These are phyloP conservation scores for Penicillium lividum DNA, from an alignment of 495 filamentous ascomycete species.

Conservation along the genomic window DNA sequence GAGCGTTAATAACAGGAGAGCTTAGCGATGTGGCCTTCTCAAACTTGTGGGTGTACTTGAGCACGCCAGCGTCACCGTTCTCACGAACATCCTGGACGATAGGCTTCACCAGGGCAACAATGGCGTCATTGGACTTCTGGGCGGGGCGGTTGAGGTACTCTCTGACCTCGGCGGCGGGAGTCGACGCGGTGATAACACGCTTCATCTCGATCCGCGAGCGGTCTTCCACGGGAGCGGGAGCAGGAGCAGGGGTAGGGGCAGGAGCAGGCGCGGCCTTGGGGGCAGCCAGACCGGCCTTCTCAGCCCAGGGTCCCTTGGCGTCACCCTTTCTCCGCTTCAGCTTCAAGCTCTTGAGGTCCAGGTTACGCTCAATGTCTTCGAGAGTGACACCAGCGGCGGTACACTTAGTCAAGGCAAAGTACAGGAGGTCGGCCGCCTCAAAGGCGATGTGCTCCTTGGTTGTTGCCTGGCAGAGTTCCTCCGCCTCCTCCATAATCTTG, in stretches of 20 bases:
- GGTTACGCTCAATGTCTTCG: constrained; percentile 83
- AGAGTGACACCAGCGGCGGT: constrained; percentile 78
- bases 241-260: constrained; percentile 42
- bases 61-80: constrained; percentile 80
- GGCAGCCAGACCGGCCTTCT: constrained; percentile 68
- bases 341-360: constrained; percentile 93
- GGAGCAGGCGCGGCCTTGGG: constrained; percentile 40
- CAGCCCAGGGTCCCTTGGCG: constrained; percentile 86
- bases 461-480: constrained; percentile 84
- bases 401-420: constrained; percentile 91
- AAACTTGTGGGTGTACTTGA: constrained; percentile 95
- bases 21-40: constrained; percentile 90
- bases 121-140: constrained; percentile 85
- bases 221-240: constrained; percentile 46
- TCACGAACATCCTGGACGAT: constrained; percentile 84
- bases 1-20: constrained; percentile 83
- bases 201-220: constrained; percentile 79
- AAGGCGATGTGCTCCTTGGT: constrained; percentile 83
- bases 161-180: constrained; percentile 59
- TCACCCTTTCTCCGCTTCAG: constrained; percentile 88
- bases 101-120: constrained; percentile 84
- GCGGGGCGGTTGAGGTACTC: constrained; percentile 82
- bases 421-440: constrained; percentile 92
- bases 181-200: constrained; percentile 66
- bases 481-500: constrained; percentile 98